Conservation (phyloP, 352 stramenopile genomes). For the Pythium oligandrum region DNA sequence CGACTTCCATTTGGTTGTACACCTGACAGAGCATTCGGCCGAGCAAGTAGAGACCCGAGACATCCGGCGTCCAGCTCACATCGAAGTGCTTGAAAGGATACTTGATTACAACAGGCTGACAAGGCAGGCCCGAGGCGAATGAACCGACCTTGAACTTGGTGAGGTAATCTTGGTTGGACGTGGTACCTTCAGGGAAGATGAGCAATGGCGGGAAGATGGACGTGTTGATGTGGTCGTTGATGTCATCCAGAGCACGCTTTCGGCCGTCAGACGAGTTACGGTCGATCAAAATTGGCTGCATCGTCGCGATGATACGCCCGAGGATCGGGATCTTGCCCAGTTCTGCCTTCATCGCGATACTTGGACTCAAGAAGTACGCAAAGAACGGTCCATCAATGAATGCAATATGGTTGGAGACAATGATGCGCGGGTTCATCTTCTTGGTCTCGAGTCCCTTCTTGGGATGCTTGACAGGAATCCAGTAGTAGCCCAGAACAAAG, state of each 20-base stretch:
- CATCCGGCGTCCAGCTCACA: conserved; percentile 58
- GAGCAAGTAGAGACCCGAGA: conserved; percentile 48
- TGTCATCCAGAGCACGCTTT: conserved; percentile 54
- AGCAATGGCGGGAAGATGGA: conserved; percentile 47
- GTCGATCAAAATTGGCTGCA: conserved; percentile 64
- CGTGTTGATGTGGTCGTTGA: conserved; percentile 44
- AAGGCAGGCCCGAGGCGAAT: conserved; percentile 52
- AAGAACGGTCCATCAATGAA: conserved; percentile 70
- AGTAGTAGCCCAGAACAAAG: conserved; percentile 67
- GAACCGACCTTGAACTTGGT: conserved; percentile 77
- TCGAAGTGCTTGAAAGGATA: conserved; percentile 75
- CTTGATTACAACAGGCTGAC: conserved; percentile 50
- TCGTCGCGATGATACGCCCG: conserved; percentile 51
- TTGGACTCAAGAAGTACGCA: conserved; percentile 42
- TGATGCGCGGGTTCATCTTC: conserved; percentile 29
- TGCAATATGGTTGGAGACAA: conserved; percentile 68
- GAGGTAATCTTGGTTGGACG: conserved; percentile 58
- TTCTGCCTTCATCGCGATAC: conserved; percentile 74
- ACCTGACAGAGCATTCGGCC: conserved; percentile 67
- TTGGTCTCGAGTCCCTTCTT: conserved; percentile 18
- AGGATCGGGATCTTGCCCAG: conserved; percentile 49
- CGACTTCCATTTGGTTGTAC: conserved; percentile 58
- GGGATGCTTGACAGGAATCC: conserved; percentile 43
- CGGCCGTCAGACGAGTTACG: conserved; percentile 41
- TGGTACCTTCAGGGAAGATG: conserved; percentile 73